Conservation (phyloP, 1,284 basidiomycete genomes). For the Cryptococcus sp. region DNA sequence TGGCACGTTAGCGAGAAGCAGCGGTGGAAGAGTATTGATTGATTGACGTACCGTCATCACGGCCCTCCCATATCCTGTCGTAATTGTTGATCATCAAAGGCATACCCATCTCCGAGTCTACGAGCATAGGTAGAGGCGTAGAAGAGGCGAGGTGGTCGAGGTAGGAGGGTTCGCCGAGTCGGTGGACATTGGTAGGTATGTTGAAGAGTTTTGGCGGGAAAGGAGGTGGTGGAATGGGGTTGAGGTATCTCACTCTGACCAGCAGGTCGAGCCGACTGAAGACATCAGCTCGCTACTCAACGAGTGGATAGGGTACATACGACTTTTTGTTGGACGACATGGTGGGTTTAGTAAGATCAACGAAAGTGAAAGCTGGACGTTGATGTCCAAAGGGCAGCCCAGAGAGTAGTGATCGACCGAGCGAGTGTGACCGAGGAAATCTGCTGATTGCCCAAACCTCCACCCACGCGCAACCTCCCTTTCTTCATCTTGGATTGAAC, state of each 20-base stretch:
- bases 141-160: slow-evolving; percentile 72
- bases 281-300: no score
- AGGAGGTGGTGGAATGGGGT: slow-evolving; percentile 86
- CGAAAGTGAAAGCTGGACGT: no score
- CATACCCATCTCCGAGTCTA: slow-evolving; percentile 92
- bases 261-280: slow-evolving; percentile 59
- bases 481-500: no score
- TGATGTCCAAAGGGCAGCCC: no score
- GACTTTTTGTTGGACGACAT: background rate
- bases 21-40: background rate
- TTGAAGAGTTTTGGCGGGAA: slow-evolving; percentile 89
- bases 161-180: slow-evolving; percentile 79
- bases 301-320: no score
- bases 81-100: slow-evolving; percentile 77
- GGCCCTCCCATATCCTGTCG: slow-evolving; percentile 75
- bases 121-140: slow-evolving; percentile 80
- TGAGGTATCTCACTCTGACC: slow-evolving; percentile 83
- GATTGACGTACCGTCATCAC: slow-evolving; percentile 58
- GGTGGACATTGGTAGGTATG: slow-evolving; percentile 71
- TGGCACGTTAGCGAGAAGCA: slow-evolving; percentile 47
- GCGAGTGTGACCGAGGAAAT: no score
- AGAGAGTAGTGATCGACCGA: no score
- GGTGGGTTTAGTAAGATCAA: no score
- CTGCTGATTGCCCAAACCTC: no score
- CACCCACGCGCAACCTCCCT: no score